Conservation (phyloP, 805 yeast genomes). For the Naumovozyma dairenensis region DNA sequence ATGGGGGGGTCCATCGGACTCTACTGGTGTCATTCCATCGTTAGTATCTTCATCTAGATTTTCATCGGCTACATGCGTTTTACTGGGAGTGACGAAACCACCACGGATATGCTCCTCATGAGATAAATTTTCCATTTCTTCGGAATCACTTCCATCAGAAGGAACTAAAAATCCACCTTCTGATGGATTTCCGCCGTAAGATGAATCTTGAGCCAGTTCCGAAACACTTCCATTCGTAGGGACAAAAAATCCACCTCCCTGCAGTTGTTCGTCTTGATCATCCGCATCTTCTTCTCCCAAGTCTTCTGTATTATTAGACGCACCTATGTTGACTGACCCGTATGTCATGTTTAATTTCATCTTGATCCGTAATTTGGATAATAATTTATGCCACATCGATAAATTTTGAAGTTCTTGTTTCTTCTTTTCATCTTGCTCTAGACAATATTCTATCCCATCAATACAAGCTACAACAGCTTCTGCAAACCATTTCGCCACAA, state of each 20-base stretch:
- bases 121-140: no score
- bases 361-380: constrained; percentile 27
- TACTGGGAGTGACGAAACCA: no score
- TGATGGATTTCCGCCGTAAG: no score
- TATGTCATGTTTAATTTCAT: constrained; percentile 37
- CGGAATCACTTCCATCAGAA: no score
- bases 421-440: constrained; percentile 32
- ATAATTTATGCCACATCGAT: constrained; percentile 27
- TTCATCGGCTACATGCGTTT: no score
- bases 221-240: not conserved
- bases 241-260: constrained; percentile 10
- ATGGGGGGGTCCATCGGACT: not conserved
- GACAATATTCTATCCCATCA: constrained; percentile 19
- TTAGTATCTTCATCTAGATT: constrained; percentile 14
- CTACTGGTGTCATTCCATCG: constrained; percentile 12
- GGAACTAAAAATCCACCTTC: no score
- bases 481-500: constrained; percentile 49
- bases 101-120: no score
- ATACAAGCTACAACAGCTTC: constrained; percentile 27
- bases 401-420: constrained; percentile 41
- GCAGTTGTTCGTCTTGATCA: constrained; percentile 3
- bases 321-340: constrained; percentile 27
- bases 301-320: constrained; percentile 7
- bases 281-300: constrained; percentile 9
- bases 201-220: no score